Percentiles rank a stretch among this genome's conserved stretches.
These are phyloP conservation scores for Citrullus amarus DNA, from an alignment of 306 rosid genomes.

Conservation along the genomic window DNA sequence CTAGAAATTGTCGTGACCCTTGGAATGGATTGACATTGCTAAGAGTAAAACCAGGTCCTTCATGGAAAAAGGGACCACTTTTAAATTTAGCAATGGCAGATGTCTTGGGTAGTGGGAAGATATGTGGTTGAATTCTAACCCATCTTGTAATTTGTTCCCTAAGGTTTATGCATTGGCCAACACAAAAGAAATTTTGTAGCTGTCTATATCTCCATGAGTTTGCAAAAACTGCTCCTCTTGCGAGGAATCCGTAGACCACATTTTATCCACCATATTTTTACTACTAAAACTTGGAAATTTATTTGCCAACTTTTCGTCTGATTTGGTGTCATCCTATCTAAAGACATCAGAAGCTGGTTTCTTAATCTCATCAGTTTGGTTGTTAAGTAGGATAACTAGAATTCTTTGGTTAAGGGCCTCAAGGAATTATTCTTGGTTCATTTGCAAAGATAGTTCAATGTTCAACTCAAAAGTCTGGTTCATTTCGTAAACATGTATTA, in stretches of 20 bases:
- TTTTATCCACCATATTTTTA: neutral
- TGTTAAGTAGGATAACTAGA: neutral
- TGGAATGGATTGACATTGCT: neutral
- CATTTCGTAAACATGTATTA: neutral
- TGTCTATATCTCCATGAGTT: neutral
- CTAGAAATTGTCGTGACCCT: neutral
- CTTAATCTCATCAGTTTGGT: neutral
- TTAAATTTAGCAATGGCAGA: neutral
- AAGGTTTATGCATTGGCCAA: neutral
- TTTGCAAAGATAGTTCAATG: neutral
- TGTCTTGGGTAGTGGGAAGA: neutral
- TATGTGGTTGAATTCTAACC: neutral
- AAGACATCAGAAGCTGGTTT: neutral
- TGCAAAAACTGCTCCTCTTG: neutral
- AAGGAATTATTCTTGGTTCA: neutral
- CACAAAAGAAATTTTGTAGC: neutral
- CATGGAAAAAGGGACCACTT: neutral
- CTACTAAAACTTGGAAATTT: neutral
- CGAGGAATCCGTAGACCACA: neutral
- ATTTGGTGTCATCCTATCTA: neutral
- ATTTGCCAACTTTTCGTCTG: neutral
- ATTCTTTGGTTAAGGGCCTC: neutral
- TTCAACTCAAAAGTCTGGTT: neutral
- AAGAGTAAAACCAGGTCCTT: neutral
- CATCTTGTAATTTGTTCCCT: neutral